A percentile compares a stretch with the other conserved stretches of the same genome.
Evolutionary conservation across 305 asterid species (phyloP).

Genomic region (Solanum hybrid): DNA sequence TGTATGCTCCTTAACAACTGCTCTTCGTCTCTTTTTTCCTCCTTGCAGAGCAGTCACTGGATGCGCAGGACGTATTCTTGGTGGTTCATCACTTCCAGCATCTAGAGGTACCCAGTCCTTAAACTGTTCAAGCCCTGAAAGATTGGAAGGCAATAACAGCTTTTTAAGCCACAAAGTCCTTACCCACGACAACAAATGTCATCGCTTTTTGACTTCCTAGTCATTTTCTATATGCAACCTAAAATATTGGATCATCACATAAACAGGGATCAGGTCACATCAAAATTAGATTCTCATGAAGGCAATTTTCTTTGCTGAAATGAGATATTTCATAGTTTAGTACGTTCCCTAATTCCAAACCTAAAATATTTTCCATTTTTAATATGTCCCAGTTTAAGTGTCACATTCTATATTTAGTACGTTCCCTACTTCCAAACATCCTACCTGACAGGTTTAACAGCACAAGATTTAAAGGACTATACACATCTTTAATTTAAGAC

Average conservation of each 20-base stretch:
- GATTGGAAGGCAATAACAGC: conserved; percentile 1
- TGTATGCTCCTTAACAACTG: conserved; percentile 49
- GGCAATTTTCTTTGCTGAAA: background rate
- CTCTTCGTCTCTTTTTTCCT: conserved; percentile 77
- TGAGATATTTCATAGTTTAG: background rate
- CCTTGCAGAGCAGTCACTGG: conserved; percentile 53
- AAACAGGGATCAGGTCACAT: background rate
- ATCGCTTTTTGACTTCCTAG: background rate
- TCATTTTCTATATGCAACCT: background rate
- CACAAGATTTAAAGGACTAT: background rate
- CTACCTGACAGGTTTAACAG: background rate
- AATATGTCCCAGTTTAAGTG: background rate
- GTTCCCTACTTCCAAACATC: background rate
- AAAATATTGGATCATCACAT: background rate
- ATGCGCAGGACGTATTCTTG: conserved; percentile 59
- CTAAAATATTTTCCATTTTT: background rate
- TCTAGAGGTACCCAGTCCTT: conserved; percentile 84
- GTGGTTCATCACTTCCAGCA: conserved; percentile 45
- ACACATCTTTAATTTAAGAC: background rate
- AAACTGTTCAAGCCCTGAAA: conserved; percentile 45
- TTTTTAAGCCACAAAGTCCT: background rate
- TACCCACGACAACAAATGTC: background rate
- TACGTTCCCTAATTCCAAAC: background rate
- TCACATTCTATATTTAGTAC: background rate
- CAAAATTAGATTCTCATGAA: background rate